These are phyloP conservation scores for Wickerhamomyces bisporus DNA, from an alignment of 805 yeast species.

Conservation along the genomic window DNA sequence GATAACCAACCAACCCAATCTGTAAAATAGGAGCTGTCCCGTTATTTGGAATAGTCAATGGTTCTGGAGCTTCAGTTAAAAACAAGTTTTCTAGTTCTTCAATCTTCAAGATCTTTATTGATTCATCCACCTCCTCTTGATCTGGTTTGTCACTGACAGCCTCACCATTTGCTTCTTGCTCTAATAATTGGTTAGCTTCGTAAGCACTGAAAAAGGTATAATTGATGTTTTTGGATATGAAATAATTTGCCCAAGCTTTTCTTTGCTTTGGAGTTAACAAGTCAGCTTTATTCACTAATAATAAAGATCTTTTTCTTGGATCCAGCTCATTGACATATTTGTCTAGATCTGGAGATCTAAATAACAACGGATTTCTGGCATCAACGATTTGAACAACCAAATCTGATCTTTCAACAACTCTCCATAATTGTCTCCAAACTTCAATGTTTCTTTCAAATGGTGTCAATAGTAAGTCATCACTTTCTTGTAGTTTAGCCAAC, in stretches of 20 bases:
- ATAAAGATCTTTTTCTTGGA: constrained; percentile 69
- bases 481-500: constrained; percentile 79
- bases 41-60: constrained; percentile 46
- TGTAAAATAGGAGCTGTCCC: constrained; percentile 65
- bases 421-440: constrained; percentile 98
- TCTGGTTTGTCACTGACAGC: constrained; percentile 13
- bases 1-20: constrained; percentile 96
- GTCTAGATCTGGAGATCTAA: constrained; percentile 85
- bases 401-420: constrained; percentile 94
- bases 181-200: constrained; percentile 71
- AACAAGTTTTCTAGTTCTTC: constrained; percentile 83
- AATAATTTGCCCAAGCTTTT: constrained; percentile 81
- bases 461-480: constrained; percentile 78
- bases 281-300: constrained; percentile 93
- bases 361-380: constrained; percentile 89
- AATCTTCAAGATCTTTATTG: constrained; percentile 68
- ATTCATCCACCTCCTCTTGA: constrained; percentile 31
- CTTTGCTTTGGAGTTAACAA: constrained; percentile 74
- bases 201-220: constrained; percentile 93
- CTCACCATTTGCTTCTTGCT: constrained; percentile 46
- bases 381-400: constrained; percentile 95
- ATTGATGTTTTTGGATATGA: constrained; percentile 59
- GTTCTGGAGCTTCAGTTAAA: constrained; percentile 70
- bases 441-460: constrained; percentile 97
- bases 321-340: constrained; percentile 73